phyloP scores from a whole-genome alignment of 2,329 filamentous ascomycete genomes.

The Fonsecaea pedrosoi region DNA sequence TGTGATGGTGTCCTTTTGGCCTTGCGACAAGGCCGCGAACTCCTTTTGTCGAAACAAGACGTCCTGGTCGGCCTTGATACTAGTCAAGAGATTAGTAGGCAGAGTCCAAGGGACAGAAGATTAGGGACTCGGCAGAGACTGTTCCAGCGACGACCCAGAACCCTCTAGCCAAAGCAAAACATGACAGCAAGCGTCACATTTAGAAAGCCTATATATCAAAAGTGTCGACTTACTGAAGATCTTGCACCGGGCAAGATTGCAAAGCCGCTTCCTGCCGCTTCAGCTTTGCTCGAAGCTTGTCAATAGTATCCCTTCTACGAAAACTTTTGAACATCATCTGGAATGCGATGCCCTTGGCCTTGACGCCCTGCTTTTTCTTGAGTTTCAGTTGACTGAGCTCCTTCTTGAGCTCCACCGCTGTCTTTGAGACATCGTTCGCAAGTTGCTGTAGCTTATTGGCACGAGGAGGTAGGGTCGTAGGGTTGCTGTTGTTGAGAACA shows the following conservation, averaged over 20 bases:
- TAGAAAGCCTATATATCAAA: background rate
- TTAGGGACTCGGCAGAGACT: background rate
- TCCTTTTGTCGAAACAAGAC: background rate
- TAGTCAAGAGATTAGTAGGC: background rate
- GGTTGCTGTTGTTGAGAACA: background rate
- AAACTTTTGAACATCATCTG: slow-evolving; percentile 4
- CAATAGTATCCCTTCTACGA: slow-evolving; percentile 1
- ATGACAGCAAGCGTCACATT: background rate
- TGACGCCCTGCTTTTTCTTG: slow-evolving; percentile 1
- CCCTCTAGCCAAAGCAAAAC: background rate
- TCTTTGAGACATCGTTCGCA: slow-evolving; percentile 3
- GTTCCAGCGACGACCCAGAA: background rate
- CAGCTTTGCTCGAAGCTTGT: slow-evolving; percentile 7
- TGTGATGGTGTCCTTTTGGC: slow-evolving; percentile 15
- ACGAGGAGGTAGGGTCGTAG: background rate
- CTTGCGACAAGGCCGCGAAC: slow-evolving; percentile 10
- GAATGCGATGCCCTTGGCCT: background rate
- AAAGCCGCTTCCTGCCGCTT: slow-evolving; percentile 17
- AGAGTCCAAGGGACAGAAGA: background rate
- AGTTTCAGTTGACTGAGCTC: slow-evolving; percentile 19
- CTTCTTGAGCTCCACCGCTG: slow-evolving; percentile 17
- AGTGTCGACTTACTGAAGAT: slow-evolving; percentile 17
- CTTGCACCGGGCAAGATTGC: slow-evolving; percentile 12
- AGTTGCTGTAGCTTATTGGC: slow-evolving; percentile 11
- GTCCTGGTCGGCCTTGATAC: slow-evolving; percentile 7